phyloP scores from a whole-genome alignment of 1,284 basidiomycete species.

The Malassezia arunalokei region DNA sequence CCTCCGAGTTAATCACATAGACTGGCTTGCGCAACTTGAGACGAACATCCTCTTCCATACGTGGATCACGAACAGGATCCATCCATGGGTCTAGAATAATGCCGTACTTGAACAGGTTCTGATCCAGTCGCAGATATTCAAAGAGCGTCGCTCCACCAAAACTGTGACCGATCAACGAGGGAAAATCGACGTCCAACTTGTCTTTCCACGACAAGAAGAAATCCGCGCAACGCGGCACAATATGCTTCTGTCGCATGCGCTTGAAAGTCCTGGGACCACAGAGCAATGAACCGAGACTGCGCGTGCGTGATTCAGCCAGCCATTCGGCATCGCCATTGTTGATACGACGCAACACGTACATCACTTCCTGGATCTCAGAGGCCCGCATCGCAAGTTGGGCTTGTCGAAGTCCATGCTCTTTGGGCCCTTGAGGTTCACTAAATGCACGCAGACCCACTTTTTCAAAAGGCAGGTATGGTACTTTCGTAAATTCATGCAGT shows the following conservation, averaged over 20 bases:
- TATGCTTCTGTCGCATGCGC: background rate
- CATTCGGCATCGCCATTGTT: slow-evolving; percentile 31
- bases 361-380: slow-evolving; percentile 48
- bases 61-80: slow-evolving; percentile 27
- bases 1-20: slow-evolving; percentile 32
- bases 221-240: background rate
- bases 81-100: slow-evolving; percentile 35
- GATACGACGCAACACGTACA: slow-evolving; percentile 45
- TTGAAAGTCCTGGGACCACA: slow-evolving; percentile 7
- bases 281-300: slow-evolving; percentile 25
- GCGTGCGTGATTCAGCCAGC: slow-evolving; percentile 26
- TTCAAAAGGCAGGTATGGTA: slow-evolving; percentile 44
- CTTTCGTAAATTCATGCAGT: slow-evolving; percentile 2
- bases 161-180: slow-evolving; percentile 31
- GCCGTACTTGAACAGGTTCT: slow-evolving; percentile 18
- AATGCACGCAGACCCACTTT: slow-evolving; percentile 43
- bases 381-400: slow-evolving; percentile 50
- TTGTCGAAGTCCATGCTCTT: slow-evolving; percentile 48
- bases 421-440: slow-evolving; percentile 21
- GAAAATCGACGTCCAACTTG: slow-evolving; percentile 25
- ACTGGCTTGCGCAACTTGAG: slow-evolving; percentile 19
- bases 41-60: slow-evolving; percentile 17
- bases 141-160: slow-evolving; percentile 42
- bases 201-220: slow-evolving; percentile 25
- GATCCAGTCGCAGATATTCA: slow-evolving; percentile 21